Percentiles rank a stretch among this genome's conserved stretches.
These are phyloP conservation scores for Guadua angustifolia DNA, from an alignment of 176 grass and related monocot genomes.

Conservation along the genomic window DNA sequence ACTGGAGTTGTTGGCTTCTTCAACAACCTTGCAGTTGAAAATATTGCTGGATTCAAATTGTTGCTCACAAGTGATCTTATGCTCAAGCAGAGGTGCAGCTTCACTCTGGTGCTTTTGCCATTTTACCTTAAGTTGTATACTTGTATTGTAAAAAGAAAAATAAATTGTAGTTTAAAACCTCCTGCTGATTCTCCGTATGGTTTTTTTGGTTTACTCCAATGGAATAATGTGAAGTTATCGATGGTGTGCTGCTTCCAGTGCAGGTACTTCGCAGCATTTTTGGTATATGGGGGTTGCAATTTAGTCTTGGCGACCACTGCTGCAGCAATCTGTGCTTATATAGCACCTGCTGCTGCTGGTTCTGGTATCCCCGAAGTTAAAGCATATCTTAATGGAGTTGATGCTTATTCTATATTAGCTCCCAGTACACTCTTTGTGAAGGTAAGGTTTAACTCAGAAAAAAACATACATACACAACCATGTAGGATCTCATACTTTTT, in stretches of 20 bases:
- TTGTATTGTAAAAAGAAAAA: too few species aligned
- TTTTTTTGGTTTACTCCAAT: conserved; percentile 9
- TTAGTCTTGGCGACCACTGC: conserved; percentile 65
- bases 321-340: conserved; percentile 85
- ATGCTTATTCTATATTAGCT: conserved; percentile 92
- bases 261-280: conserved; percentile 90
- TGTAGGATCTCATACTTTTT: conserved; percentile 8
- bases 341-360: conserved; percentile 95
- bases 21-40: conserved; percentile 94
- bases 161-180: neutral
- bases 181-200: neutral
- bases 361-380: conserved; percentile 99
- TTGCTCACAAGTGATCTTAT: conserved; percentile 83
- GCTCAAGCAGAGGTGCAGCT: conserved; percentile 74
- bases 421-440: conserved; percentile 96
- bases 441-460: conserved; percentile 45
- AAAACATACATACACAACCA: neutral
- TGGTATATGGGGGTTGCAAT: conserved; percentile 73
- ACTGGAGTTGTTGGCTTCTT: conserved; percentile 90
- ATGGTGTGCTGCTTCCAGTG: conserved; percentile 63
- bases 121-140: neutral
- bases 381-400: conserved; percentile 96
- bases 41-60: conserved; percentile 91
- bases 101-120: conserved; percentile 34
- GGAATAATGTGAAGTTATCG: conserved; percentile 50